A percentile compares a stretch with the other conserved stretches of the same genome.
These are phyloP conservation scores for Backusella westeae DNA, from an alignment of 192 early-diverging fungal genomes.

Conservation along the genomic window DNA sequence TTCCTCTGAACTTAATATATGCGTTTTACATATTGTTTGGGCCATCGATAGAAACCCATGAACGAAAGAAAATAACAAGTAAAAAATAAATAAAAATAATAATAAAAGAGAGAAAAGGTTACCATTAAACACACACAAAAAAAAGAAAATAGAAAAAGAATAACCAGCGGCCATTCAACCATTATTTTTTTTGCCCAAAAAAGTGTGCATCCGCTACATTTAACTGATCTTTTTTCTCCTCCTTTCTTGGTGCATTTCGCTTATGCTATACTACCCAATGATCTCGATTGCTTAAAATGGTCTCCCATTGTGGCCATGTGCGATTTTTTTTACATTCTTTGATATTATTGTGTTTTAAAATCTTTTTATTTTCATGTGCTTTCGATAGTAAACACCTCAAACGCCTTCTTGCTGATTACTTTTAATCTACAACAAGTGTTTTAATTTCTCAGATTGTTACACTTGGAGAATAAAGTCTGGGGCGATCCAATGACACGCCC, in stretches of 20 bases:
- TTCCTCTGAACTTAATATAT: constrained; percentile 1
- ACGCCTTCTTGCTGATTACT: background rate
- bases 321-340: background rate
- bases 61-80: background rate
- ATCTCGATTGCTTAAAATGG: background rate
- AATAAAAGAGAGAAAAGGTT: background rate
- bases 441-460: background rate
- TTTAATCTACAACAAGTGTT: background rate
- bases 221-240: background rate
- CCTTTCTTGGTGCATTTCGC: background rate
- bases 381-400: background rate
- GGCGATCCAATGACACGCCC: background rate
- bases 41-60: constrained; percentile 9
- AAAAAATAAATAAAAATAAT: background rate
- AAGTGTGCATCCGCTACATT: background rate
- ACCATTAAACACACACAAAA: background rate
- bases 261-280: background rate
- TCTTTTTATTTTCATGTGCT: background rate
- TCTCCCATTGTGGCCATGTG: background rate
- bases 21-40: constrained; percentile 9
- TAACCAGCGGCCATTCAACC: background rate
- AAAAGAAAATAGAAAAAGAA: background rate
- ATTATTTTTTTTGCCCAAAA: background rate
- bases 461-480: background rate
- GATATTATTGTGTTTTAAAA: background rate